Base-by-base conservation (phyloP, 139 green algal species). In the Chlorella sp. region DNA sequence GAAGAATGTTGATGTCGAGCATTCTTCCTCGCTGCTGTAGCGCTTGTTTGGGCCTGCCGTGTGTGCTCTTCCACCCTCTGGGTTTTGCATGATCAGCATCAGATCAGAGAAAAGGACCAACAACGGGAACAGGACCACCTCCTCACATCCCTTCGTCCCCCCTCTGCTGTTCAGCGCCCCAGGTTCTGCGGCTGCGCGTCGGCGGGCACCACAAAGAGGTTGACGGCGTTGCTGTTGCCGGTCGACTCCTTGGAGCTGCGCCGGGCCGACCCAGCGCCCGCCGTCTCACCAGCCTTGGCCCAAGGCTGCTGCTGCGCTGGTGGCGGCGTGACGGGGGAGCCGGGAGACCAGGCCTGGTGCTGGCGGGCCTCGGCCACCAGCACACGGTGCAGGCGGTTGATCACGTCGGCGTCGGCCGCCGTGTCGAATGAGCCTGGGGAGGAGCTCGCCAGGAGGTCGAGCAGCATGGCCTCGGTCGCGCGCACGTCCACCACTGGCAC, bases 1-100 rank as follows among this genome's bases (percentile, higher is more conserved):
- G 79, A 61, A 99, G 96, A 0, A 97, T 65, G 66, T 98, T 97
- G 75, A 99, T 97, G 71, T 99, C 95, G 30, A 99, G 78, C 95
- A 99, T 99, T 31, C n/a, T n/a, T n/a, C n/a, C n/a, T n/a, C n/a
- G n/a, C n/a, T n/a, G n/a, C n/a, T n/a, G n/a, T n/a, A n/a, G n/a
- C n/a, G n/a, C n/a, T n/a, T n/a, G n/a, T n/a, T n/a, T n/a, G n/a
- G n/a, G n/a, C n/a, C n/a, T n/a, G n/a, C 14, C 55, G 55, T 24
- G 42, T 17, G 42, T 24, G 42, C 42, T 17, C 10, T 55, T 55
- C 10, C 42, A 10, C 42, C 42, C 42, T 10, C 42, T 55, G 42
- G 42, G 17, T 55, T 17, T 17, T 55, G 42, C n/a, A n/a, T 55
- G 42, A 10, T 55, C 10, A 24, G 42, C 17, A 24, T 10, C 42